A percentile compares a stretch with the other conserved stretches of the same genome.
phyloP scores from a whole-genome alignment of 2,329 filamentous ascomycete genomes.

The Trichoderma arundinaceum region DNA sequence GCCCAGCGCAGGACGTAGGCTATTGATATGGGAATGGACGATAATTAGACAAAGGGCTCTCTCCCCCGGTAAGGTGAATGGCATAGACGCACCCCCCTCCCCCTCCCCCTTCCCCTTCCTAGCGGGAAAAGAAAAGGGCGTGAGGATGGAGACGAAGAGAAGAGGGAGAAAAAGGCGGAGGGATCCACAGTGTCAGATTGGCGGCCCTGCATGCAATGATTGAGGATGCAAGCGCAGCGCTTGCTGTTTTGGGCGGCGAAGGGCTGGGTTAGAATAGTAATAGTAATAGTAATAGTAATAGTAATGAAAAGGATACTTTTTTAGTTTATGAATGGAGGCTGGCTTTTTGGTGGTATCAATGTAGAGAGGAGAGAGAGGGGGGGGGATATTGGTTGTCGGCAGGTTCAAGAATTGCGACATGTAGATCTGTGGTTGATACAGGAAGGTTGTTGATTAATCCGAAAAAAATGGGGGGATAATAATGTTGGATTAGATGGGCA shows the following conservation, averaged over 20 bases:
- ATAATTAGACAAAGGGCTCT: background rate
- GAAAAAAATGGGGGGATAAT: background rate
- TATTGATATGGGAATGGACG: background rate
- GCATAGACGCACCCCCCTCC: background rate
- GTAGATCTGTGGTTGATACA: background rate
- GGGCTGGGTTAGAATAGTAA: background rate
- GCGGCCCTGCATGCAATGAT: constrained; percentile 21
- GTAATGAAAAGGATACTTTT: too few species aligned
- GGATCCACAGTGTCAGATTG: constrained; percentile 30
- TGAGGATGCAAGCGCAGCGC: background rate
- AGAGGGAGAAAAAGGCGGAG: constrained; percentile 8
- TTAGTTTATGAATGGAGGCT: background rate
- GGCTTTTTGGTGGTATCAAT: background rate
- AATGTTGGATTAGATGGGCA: too few species aligned
- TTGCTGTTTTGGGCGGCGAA: constrained; percentile 1
- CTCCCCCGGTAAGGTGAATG: constrained; percentile 1
- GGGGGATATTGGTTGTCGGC: background rate
- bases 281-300: too few species aligned
- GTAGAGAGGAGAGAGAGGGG: background rate
- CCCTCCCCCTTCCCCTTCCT: background rate
- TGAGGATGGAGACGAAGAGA: constrained; percentile 16
- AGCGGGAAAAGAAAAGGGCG: background rate
- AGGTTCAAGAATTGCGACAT: background rate
- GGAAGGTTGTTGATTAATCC: constrained; percentile 3
- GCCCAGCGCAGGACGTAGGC: background rate